Conservation (phyloP, 192 early-diverging fungal genomes). For the Coemansia sp. region DNA sequence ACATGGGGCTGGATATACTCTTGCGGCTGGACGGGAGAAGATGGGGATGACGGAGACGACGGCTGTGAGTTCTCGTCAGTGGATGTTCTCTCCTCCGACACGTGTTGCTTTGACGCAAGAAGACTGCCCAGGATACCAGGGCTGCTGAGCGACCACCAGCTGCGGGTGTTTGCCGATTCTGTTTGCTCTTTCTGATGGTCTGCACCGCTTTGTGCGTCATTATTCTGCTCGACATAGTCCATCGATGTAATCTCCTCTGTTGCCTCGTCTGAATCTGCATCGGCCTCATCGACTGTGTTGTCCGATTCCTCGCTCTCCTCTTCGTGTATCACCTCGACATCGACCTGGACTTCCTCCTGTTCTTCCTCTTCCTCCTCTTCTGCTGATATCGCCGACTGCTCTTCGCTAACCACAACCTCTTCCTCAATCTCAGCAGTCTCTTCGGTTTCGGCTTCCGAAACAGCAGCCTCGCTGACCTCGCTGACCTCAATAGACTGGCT, state of each 20-base stretch:
- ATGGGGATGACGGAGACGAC: background rate
- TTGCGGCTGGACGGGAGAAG: background rate
- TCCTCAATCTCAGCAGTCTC: constrained; percentile 9
- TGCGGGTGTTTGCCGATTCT: background rate
- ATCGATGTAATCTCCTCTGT: constrained; percentile 27
- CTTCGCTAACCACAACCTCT: background rate
- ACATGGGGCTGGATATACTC: background rate
- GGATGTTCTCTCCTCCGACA: background rate
- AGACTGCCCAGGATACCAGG: constrained; percentile 20
- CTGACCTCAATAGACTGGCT: constrained; percentile 8
- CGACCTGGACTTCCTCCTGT: background rate
- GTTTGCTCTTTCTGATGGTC: background rate
- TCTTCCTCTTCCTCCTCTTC: background rate
- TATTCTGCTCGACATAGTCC: background rate
- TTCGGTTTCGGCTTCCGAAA: constrained; percentile 3
- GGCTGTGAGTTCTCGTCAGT: background rate
- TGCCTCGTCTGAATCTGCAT: constrained; percentile 30
- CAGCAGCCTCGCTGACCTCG: constrained; percentile 2
- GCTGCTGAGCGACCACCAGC: constrained; percentile 42
- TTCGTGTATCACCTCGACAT: constrained; percentile 9
- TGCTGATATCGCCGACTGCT: constrained; percentile 6
- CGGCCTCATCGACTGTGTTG: background rate
- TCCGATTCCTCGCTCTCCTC: constrained; percentile 3
- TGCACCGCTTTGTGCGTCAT: background rate
- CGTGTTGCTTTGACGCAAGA: background rate